Evolutionary conservation across 495 filamentous ascomycete species (phyloP), one percentile per base, ranked within the genome.

Genomic region (Penicillium psychrofluorescens): DNA sequence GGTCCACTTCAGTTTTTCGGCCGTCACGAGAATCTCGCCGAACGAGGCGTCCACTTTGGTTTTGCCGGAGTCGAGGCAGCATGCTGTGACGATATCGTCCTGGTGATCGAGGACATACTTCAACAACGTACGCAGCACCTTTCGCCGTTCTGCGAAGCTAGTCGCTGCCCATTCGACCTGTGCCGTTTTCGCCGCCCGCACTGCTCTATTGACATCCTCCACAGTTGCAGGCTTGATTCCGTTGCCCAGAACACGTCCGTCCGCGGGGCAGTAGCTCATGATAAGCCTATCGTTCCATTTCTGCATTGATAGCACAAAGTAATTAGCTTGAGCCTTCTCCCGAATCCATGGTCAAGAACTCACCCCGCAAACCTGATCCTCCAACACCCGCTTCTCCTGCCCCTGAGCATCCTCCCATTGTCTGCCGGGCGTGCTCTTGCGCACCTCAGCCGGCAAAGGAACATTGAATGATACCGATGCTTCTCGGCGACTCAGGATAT

Each of bases 21-120:
- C 77, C 9, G 91, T 95, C 7, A 95, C 88, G 37, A 99, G 74
- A 43, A 96, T 89, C 71, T 99, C 92, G 29, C 92, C 92, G 32
- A 99, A 81, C 31, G 82, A 80, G 8, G 90, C 91, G 59, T 99
- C 92, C 27, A 96, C 80, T 70, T 87, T 85, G 6, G 94, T 95
- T 67, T 99, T 99, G 40, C 92, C 92, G n/a, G 88, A 92, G 68
- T 99, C 92, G 11, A 95, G 73, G 57, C 90, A 96, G 38, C 90
- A 90, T 15, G 86, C 80, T 11, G 77, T 79, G 43, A 86, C 89
- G 49, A 99, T 92, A 29, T 79, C 71, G 41, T 95, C 86, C 62
- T 95, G 89, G 64, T 97, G 85, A 44, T 95, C 85, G 43, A 99
- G 78, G 14, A 97, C 72, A 53, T 80, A 83, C 69, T 86, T 87